Base-by-base conservation (phyloP, 2,329 filamentous ascomycete genomes). In the Sclerotinia sclerotiorum region DNA sequence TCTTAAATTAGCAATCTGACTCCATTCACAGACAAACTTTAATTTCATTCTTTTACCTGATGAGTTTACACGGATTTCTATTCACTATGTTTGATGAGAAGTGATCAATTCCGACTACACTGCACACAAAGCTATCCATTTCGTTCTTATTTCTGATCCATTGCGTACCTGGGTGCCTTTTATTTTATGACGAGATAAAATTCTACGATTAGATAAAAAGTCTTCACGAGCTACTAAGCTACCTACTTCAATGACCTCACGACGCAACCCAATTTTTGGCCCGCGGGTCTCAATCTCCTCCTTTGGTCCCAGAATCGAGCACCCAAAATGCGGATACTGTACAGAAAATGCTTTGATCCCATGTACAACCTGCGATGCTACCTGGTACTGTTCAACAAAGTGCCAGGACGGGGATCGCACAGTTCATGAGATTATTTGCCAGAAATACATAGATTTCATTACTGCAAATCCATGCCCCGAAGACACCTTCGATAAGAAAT, bases 291-390 rank as follows among this genome's bases (percentile, higher is more conserved):
- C 60, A 17, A 63, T 51, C n/a, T 51, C 46, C 8, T 63, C 60
- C 32, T 63, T 63, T 35, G 60, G 60, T 51, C 60, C 60, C 0
- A 63, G 5, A 24, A 63, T 63, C 15, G 29, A 27, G 7, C 60
- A 63, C 7, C 60, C 60, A 11, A 63, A 51, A 8, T 63, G 60
- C 8, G 60, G 60, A 42, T 63, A 51, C 60, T 63, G 60, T 7
- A 51, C 46, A 51, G 13, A 39, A 7, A 13, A 63, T 21, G 60
- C 60, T 39, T 63, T 32, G 0, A 51, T 63, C 3, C 60, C 60
- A 19, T 63, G 60, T 5, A 51, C 32, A 39, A 42, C n/a, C 1
- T 63, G 60, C n/a, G 51, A 63, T 39, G 29, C 60, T 10, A 63
- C 46, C 5, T 63, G 60, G 60, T 63, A 63, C 11, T 63, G 60